phyloP scores from a whole-genome alignment of 306 rosid genomes.

The Astragalus membranaceus region DNA sequence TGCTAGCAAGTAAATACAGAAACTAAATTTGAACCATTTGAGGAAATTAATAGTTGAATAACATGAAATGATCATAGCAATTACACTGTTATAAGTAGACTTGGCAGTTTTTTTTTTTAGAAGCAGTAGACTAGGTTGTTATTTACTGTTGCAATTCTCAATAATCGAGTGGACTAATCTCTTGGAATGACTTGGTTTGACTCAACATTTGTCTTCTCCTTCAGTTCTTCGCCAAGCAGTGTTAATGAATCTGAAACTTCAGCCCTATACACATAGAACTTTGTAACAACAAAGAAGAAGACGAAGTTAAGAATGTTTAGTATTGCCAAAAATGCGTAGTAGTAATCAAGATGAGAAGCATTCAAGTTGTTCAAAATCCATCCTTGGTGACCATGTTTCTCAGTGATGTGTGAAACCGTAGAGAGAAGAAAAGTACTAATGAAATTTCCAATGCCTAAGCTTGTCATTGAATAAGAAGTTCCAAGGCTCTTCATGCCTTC shows the following conservation, averaged over 20 bases:
- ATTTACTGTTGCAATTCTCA: not conserved
- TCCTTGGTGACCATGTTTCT: constrained; percentile 31
- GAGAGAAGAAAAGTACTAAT: constrained; percentile 52
- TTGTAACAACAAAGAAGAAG: constrained; percentile 35
- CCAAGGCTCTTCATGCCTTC: constrained; percentile 76
- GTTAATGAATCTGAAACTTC: constrained; percentile 58
- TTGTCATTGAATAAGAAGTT: constrained; percentile 52
- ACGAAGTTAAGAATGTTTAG: constrained; percentile 44
- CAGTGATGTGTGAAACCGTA: constrained; percentile 37
- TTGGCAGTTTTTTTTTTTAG: too few relatives aligned
- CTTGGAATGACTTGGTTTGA: not conserved
- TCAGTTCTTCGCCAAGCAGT: constrained; percentile 41
- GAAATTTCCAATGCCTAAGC: constrained; percentile 55
- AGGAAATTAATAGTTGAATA: too few relatives aligned
- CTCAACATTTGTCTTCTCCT: constrained; percentile 9
- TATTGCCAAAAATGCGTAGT: constrained; percentile 38
- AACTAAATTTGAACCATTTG: too few relatives aligned
- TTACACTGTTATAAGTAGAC: not conserved
- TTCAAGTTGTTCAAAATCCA: constrained; percentile 69
- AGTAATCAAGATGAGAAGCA: constrained; percentile 54
- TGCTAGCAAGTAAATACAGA: too few relatives aligned
- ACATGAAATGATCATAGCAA: too few relatives aligned
- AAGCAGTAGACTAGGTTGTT: too few relatives aligned
- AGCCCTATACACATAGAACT: constrained; percentile 52
- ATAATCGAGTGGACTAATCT: not conserved